Percentiles rank a stretch among this genome's conserved stretches.
phyloP scores from a whole-genome alignment of 805 yeast genomes.

The Saturnispora mendoncae region DNA sequence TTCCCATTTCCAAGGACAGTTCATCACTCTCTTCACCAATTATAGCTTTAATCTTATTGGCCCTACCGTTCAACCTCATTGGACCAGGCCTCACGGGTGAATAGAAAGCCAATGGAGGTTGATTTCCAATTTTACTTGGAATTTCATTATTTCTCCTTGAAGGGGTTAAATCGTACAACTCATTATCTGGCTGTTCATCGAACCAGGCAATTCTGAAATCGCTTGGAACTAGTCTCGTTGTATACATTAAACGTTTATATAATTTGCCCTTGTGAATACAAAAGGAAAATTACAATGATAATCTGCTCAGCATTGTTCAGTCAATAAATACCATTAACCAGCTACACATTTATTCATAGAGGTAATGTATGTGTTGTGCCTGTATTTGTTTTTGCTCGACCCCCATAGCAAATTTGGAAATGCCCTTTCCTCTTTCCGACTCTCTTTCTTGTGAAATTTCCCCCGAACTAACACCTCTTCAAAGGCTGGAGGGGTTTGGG shows the following conservation, averaged over 20 bases:
- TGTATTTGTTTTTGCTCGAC: not conserved
- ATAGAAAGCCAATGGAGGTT: constrained; percentile 14
- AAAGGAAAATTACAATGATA: not conserved
- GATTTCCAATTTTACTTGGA: constrained; percentile 1
- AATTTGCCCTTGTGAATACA: not conserved
- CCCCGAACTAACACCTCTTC: not conserved
- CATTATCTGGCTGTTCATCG: constrained; percentile 1
- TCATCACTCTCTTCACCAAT: constrained; percentile 11
- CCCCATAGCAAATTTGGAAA: not conserved
- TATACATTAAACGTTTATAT: not conserved
- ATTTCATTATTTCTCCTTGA: not conserved
- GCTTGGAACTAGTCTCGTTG: constrained; percentile 2
- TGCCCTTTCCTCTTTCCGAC: not conserved
- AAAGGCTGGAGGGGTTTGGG: not conserved
- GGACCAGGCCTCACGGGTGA: constrained; percentile 11
- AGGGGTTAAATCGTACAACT: constrained; percentile 2
- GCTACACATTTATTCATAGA: not conserved
- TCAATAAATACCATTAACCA: no score
- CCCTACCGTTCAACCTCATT: not conserved
- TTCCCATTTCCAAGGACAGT: constrained; percentile 13
- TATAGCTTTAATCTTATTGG: constrained; percentile 1
- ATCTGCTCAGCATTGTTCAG: constrained; percentile 4
- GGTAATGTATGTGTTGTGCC: not conserved
- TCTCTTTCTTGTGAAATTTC: not conserved
- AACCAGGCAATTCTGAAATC: constrained; percentile 7